Evolutionary conservation across 169 alveolate genomes (phyloP), one percentile per base, ranked within the genome.

Genomic region (Plasmodium inui): DNA sequence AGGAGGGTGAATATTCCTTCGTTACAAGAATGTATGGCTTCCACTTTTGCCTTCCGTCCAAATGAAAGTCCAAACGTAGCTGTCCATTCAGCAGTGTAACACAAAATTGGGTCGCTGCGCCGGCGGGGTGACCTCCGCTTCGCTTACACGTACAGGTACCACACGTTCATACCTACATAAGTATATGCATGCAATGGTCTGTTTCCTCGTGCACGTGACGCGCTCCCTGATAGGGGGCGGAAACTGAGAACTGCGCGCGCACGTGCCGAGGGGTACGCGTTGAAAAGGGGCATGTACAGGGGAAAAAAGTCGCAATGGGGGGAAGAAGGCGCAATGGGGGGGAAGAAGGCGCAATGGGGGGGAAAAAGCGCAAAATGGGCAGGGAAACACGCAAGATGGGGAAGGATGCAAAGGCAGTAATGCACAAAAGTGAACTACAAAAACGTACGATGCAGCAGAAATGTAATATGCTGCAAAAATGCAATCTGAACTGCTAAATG

Each of bases 121-220:
- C 39, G 39, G 39, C 5, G 39, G 39, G 39, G n/a, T n/a, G n/a
- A n/a, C 39, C 22, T 50, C 22, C 61, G 22, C 22, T 14, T 76
- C 7, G 12, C 37, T 4, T 46, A 32, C 34, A 37, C 9, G 76
- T 72, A 72, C 26, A 32, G 1, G 9, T 14, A 32, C 9, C 44
- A 28, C 72, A 82, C 28, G 30, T 61, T 61, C 55, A 37, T 83
- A 67, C 55, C 53, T 83, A 70, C 71, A 74, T 7, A 22, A 61
- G 39, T 41, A 9, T 82, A 41, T 82, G 71, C 41, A 41, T 53
- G 30, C 41, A 55, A 4, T 14, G 6, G 71, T 82, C 55, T 61
- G 72, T 82, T 57, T 28, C 39, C 22, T n/a, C 41, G 9, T 39
- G 72, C 72, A 82, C 39, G 70, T 53, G 55, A 14, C 61, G 22